A percentile compares a stretch with the other conserved stretches of the same genome.
phyloP scores from a whole-genome alignment of 2,329 filamentous ascomycete genomes.

The Canariomyces notabilis region DNA sequence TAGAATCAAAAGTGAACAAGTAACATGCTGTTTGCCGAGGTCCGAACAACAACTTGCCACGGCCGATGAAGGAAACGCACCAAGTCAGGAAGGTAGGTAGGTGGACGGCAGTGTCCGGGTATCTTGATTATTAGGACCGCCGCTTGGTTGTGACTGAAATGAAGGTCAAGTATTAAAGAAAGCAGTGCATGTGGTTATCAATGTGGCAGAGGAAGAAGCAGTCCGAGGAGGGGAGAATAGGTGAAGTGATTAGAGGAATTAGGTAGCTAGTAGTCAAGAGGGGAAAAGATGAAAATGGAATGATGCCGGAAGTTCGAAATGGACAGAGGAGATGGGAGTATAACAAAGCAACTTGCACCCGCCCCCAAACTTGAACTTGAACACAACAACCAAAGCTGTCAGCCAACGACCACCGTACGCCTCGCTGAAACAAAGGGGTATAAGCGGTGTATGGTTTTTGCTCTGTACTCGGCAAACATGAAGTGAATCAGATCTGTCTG shows the following conservation, averaged over 20 bases:
- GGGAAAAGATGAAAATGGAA: neutral
- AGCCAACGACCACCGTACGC: slow-evolving; percentile 8
- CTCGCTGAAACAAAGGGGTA: slow-evolving; percentile 2
- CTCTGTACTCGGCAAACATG: too few species aligned
- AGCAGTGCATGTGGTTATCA: too few species aligned
- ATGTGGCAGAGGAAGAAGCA: too few species aligned
- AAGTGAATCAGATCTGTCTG: too few species aligned
- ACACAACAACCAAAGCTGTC: too few species aligned
- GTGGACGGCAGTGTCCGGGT: slow-evolving; percentile 18
- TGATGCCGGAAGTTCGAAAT: neutral
- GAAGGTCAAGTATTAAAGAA: slow-evolving; percentile 5
- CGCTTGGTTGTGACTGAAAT: too few species aligned
- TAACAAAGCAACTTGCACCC: neutral
- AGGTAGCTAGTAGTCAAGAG: too few species aligned
- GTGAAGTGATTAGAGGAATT: neutral
- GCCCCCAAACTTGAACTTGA: too few species aligned
- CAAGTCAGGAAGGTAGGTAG: too few species aligned
- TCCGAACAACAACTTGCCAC: slow-evolving; percentile 4
- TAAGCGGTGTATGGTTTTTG: neutral
- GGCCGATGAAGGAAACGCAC: slow-evolving; percentile 1
- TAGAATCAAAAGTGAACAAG: too few species aligned
- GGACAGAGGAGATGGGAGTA: neutral
- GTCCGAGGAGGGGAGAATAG: neutral
- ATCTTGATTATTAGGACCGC: slow-evolving; percentile 24
- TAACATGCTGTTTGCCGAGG: too few species aligned